Base-by-base conservation (phyloP, 495 filamentous ascomycete genomes). In the Lindgomyces ingoldianus region DNA sequence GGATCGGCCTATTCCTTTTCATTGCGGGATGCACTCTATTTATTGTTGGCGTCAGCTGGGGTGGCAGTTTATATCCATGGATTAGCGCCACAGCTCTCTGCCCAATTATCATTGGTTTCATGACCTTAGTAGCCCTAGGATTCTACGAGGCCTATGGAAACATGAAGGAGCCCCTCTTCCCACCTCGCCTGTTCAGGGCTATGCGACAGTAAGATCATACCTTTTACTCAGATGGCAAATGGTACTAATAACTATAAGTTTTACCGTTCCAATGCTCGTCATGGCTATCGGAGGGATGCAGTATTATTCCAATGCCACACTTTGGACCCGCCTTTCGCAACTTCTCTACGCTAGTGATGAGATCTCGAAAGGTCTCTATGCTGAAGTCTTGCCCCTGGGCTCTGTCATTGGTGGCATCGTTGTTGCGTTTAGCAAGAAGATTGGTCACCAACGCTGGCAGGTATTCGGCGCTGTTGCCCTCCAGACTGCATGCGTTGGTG, bases 221-320 rank as follows among this genome's bases (percentile, higher is more conserved):
- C 14, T 21, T 4, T 30, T 2, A 3, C n/a, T 29, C 4, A 30
- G 21, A 14, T 2, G 49, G 16, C 3, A 9, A 33, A 6, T 26
- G 16, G 30, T 14, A 30, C 62, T 59, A 41, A 65, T 26, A 30
- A 24, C 4, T 14, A 3, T 19, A 22, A 65, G 62, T n/a, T 70
- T 70, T 45, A 66, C 63, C 22, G 51, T 70, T 19, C 67, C 67
- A 16, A 70, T 70, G 57, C 27, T 70, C 9, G 60, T 64, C 12
- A 70, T 70, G 63, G 62, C 62, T 2, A 63, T 70, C 41, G 57
- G 59, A 1, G 67, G 67, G 6, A 70, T 70, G 63, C 67, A 70
- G 33, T 70, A 70, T 25, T 70, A 70, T 26, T 62, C 56, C 9
- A 66, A 67, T 24, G 67, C 67, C 1, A 70, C 67, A 6, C 57